Base-by-base conservation (phyloP, 768 basidiomycete species). In the Collybia nuda region DNA sequence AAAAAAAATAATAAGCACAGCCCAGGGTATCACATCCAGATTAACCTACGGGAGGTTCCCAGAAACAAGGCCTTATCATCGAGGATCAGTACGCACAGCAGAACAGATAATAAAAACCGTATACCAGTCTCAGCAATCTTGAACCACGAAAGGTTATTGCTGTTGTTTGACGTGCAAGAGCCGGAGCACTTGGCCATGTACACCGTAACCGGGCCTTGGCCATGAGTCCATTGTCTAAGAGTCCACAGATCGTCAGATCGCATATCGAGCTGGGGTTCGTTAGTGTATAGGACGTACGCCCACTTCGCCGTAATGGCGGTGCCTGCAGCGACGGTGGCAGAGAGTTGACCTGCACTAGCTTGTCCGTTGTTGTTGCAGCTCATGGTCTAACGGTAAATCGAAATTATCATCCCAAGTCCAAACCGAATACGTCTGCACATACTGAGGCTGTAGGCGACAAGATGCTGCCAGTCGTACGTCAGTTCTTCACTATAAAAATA, bases 301-400 rank as follows among this genome's bases (percentile, higher is more conserved):
- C 69, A 72, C 52, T 66, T 67, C 26, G 70, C 70, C 3, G 64
- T 66, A 56, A 72, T 62, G 3, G 56, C 47, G 11, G 62, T 62
- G 22, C 69, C 69, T 36, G 67, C 68, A 22, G 62, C 51, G 23
- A 72, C 67, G 24, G 64, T 67, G 15, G 71, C 71, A 6, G 66
- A 64, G 47, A 67, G 63, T 32, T 72, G 70, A 15, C 55, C 55
- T 11, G 51, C 56, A 15, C 62, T 57, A 14, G 68, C 58, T 40
- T 63, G 62, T 7, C 68, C 68, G 48, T 70, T 69, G 59, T 69
- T 63, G 62, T 72, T 70, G 57, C 69, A 72, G 53, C 64, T 61
- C 26, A 70, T 60, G 18, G 56, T 62, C 63, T 67, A 50, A 2
- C 32, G 35, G 17, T 1, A 11, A 14, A 17, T 3, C 36, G 4